Conservation (phyloP, 345 rosid species). For the Jatropha curcas region DNA sequence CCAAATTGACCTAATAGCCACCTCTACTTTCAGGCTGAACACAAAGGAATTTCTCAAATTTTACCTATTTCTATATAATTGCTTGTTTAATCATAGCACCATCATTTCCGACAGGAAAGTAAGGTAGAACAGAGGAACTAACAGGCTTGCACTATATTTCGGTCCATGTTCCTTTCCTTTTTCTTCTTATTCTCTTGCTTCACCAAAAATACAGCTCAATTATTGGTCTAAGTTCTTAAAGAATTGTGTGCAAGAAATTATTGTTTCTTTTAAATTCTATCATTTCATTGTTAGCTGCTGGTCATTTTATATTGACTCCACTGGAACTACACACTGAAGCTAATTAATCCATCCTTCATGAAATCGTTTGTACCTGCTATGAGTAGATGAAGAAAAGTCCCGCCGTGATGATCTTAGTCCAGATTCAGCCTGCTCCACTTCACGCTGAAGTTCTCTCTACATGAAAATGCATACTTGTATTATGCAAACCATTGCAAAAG, state of each 20-base stretch:
- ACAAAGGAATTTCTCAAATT: neutral
- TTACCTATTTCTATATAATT: neutral
- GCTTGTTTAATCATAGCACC: conserved; percentile 1
- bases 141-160: neutral
- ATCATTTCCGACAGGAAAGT: neutral
- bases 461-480: conserved; percentile 12
- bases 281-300: neutral
- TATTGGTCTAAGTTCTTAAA: neutral
- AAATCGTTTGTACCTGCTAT: conserved; percentile 44
- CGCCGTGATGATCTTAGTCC: conserved; percentile 67
- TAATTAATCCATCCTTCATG: neutral
- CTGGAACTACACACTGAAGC: neutral
- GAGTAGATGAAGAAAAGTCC: conserved; percentile 58
- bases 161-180: neutral
- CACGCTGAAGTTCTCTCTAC: conserved; percentile 88
- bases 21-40: neutral
- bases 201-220: neutral
- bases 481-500: conserved; percentile 2
- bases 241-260: neutral
- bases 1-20: neutral
- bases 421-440: conserved; percentile 80
- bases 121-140: no score
- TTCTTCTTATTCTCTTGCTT: neutral
- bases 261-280: neutral
- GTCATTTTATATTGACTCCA: neutral